Percentiles rank a stretch among this genome's conserved stretches.
These are phyloP conservation scores for Sanghuangporus sanghuang DNA, from an alignment of 1,284 basidiomycete genomes.

Conservation along the genomic window DNA sequence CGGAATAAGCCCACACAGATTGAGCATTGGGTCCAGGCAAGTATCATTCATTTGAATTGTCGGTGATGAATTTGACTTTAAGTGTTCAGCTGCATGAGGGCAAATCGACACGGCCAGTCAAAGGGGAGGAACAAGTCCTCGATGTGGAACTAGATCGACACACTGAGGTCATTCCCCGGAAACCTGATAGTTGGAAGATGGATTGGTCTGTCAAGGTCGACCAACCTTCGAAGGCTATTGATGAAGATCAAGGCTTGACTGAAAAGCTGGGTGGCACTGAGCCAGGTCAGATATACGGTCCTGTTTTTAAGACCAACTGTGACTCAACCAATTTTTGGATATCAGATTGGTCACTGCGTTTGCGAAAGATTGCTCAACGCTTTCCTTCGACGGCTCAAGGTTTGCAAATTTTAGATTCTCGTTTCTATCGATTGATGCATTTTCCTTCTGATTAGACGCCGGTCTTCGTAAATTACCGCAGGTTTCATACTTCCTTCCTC, in stretches of 20 bases:
- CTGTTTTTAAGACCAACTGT: conserved; percentile 11
- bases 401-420: conserved; percentile 22
- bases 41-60: conserved; percentile 19
- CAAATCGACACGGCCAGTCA: conserved; percentile 38
- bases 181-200: conserved; percentile 15
- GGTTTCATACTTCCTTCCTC: conserved; percentile 51
- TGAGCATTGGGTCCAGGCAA: conserved; percentile 75
- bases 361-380: conserved; percentile 41
- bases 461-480: conserved; percentile 31
- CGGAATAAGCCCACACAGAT: conserved; percentile 40
- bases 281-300: neutral
- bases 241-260: neutral
- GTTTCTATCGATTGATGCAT: neutral
- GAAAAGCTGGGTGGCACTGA: neutral
- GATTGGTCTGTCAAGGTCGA: conserved; percentile 19
- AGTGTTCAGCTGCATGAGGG: conserved; percentile 52
- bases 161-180: conserved; percentile 44
- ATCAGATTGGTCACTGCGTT: conserved; percentile 36
- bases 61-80: neutral
- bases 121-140: conserved; percentile 66
- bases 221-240: neutral
- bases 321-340: conserved; percentile 26
- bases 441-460: conserved; percentile 29
- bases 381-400: conserved; percentile 61
- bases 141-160: conserved; percentile 66